phyloP scores from a whole-genome alignment of 345 rosid genomes.

The Luvunga scandens region DNA sequence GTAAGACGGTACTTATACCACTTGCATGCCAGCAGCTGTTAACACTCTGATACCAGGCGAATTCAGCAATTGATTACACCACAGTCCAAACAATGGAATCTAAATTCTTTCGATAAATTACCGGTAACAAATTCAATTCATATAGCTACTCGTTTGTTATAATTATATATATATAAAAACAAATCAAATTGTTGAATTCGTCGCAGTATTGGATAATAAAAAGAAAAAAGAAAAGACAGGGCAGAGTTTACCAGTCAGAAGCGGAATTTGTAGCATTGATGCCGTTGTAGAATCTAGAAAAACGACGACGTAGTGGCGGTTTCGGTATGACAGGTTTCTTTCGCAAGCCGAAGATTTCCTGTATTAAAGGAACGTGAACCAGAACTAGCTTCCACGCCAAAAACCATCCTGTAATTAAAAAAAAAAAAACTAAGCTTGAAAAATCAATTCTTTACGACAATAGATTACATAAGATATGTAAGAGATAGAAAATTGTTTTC shows the following conservation, averaged over 20 bases:
- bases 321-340: conserved; percentile 54
- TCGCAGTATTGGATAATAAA: not conserved
- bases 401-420: conserved; percentile 56
- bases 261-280: conserved; percentile 21
- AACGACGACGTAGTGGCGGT: conserved; percentile 43
- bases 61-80: not conserved
- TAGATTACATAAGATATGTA: not conserved
- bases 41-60: not conserved
- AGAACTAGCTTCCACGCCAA: conserved; percentile 89
- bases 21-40: not conserved
- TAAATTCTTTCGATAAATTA: not conserved
- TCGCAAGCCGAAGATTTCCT: conserved; percentile 76
- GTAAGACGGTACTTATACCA: not conserved
- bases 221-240: not conserved
- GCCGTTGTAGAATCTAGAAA: conserved; percentile 52
- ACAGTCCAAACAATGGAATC: not conserved
- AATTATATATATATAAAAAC: not conserved
- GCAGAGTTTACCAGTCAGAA: conserved; percentile 21
- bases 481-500: not conserved
- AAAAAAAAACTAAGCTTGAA: not conserved
- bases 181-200: not conserved
- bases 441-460: not conserved
- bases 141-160: not conserved
- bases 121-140: not conserved
- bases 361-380: conserved; percentile 80